phyloP scores from a whole-genome alignment of 2,329 filamentous ascomycete genomes.

The Madurella fahalii region DNA sequence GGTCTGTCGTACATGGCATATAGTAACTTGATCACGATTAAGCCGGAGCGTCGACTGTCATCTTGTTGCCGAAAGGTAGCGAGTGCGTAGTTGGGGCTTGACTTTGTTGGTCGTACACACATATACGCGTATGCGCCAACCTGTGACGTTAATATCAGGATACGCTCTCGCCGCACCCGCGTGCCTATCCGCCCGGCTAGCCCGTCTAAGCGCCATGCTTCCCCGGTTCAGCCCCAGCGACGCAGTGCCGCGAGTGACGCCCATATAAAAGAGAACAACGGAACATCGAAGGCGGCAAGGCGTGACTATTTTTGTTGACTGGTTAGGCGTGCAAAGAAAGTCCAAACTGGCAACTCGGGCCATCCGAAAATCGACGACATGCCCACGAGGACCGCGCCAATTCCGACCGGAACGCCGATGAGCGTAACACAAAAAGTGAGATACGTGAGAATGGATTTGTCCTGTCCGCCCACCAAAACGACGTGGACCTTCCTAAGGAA shows the following conservation, averaged over 20 bases:
- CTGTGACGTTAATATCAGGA: too few relatives aligned
- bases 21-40: constrained; percentile 86
- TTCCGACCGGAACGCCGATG: background rate
- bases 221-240: too few relatives aligned
- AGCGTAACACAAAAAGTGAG: background rate
- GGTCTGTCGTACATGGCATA: constrained; percentile 70
- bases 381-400: background rate
- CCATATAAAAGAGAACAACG: background rate
- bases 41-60: constrained; percentile 96
- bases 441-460: background rate
- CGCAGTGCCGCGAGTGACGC: background rate
- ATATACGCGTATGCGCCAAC: background rate
- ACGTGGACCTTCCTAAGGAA: background rate
- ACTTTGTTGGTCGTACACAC: constrained; percentile 86
- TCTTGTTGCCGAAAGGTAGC: constrained; percentile 69
- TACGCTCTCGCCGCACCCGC: background rate
- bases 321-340: background rate
- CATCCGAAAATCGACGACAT: background rate
- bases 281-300: background rate
- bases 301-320: background rate
- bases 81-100: constrained; percentile 90
- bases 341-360: background rate
- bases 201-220: background rate
- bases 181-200: too few relatives aligned
- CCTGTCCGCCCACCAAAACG: background rate